Percentiles rank a stretch among this genome's conserved stretches.
These are phyloP conservation scores for Powellomyces hirtus DNA, from an alignment of 192 early-diverging fungal species.

Conservation along the genomic window DNA sequence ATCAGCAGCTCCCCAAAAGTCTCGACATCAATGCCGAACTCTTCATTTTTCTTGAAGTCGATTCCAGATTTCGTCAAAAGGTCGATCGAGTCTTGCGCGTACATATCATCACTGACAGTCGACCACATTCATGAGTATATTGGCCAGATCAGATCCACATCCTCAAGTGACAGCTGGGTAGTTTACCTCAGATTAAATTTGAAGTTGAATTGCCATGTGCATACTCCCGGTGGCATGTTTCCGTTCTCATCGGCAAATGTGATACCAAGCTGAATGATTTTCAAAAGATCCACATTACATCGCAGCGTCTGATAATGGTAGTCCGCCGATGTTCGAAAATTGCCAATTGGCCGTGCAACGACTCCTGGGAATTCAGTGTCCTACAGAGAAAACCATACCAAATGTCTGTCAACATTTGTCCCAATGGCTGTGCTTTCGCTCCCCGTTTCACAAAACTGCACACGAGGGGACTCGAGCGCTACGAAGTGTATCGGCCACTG, in stretches of 20 bases:
- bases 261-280: conserved; percentile 92
- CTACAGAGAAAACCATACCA: conserved; percentile 40
- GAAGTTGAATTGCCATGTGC: conserved; percentile 99
- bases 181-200: conserved; percentile 84
- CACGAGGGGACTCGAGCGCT: no score
- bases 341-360: conserved; percentile 96
- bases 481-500: no score
- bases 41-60: conserved; percentile 95
- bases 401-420: not conserved
- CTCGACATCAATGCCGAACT: conserved; percentile 91
- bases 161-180: no score
- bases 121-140: no score
- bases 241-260: conserved; percentile 81
- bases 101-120: conserved; percentile 86
- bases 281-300: conserved; percentile 96
- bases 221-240: conserved; percentile 76
- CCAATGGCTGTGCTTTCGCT: not conserved
- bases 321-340: conserved; percentile 90
- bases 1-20: conserved; percentile 97
- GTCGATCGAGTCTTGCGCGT: conserved; percentile 98
- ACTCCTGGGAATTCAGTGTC: conserved; percentile 99
- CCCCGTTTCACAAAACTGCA: no score
- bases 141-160: no score
- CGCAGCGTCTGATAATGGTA: conserved; percentile 98
- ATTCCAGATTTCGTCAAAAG: conserved; percentile 95